Percentiles rank a stretch among this genome's conserved stretches.
phyloP scores from a whole-genome alignment of 148 eudicot species.

The Rhododendron mucronatum region DNA sequence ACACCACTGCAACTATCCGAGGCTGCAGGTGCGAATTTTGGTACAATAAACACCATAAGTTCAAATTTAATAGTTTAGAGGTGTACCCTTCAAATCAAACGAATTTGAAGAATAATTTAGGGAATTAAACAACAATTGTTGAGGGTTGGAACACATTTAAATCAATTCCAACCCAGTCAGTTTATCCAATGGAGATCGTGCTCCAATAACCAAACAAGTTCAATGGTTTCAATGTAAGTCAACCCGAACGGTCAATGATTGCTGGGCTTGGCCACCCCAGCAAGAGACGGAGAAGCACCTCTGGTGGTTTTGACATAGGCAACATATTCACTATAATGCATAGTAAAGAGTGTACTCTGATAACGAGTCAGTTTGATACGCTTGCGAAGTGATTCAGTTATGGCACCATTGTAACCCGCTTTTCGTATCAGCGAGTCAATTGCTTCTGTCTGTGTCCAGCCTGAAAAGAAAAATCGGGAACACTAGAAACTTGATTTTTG shows the following conservation, averaged over 20 bases:
- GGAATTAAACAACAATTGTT: neutral
- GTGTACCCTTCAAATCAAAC: conserved; percentile 13
- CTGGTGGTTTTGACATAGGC: conserved; percentile 58
- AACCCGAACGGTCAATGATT: conserved; percentile 17
- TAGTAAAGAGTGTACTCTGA: conserved; percentile 75
- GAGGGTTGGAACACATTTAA: conserved; percentile 7
- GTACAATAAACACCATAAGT: neutral
- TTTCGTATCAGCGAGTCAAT: conserved; percentile 81
- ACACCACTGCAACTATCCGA: conserved; percentile 2
- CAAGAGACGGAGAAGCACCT: conserved; percentile 52
- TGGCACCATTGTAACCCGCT: conserved; percentile 68
- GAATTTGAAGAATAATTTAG: conserved; percentile 18
- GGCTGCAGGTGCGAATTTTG: neutral
- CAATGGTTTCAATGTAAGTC: neutral
- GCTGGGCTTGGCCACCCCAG: conserved; percentile 44
- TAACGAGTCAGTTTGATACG: conserved; percentile 71
- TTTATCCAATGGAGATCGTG: neutral
- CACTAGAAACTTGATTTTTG: neutral
- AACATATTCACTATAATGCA: conserved; percentile 69
- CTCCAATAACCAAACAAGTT: conserved; percentile 10
- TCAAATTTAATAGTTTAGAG: neutral
- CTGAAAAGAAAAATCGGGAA: conserved; percentile 26
- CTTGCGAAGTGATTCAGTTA: conserved; percentile 64
- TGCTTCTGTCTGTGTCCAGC: conserved; percentile 83
- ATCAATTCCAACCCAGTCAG: conserved; percentile 12